Conservation (phyloP, 805 yeast genomes). For the Candida alai region DNA sequence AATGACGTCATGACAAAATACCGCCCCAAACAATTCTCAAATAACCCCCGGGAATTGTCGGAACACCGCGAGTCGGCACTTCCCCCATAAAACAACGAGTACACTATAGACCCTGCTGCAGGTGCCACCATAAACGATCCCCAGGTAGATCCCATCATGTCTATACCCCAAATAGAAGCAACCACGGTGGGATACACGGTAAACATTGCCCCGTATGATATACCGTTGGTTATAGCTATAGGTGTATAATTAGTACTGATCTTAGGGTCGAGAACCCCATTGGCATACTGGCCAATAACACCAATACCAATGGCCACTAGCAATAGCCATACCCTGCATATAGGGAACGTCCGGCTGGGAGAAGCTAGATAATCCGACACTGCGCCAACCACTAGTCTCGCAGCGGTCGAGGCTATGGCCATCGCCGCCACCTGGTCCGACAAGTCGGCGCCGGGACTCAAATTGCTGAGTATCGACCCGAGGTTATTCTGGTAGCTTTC, state of each 20-base stretch:
- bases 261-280: constrained; percentile 11
- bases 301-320: constrained; percentile 25
- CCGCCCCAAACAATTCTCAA: constrained; percentile 17
- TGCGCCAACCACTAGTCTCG: constrained; percentile 66
- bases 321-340: constrained; percentile 34
- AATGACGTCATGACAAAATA: constrained; percentile 26
- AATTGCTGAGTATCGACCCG: constrained; percentile 58
- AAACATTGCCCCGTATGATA: constrained; percentile 77
- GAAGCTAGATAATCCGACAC: constrained; percentile 56
- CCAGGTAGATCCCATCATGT: constrained; percentile 88
- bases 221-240: constrained; percentile 55
- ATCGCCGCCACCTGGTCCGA: constrained; percentile 55
- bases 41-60: neutral
- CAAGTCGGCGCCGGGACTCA: constrained; percentile 16
- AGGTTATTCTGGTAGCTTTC: constrained; percentile 83
- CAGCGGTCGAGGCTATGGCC: constrained; percentile 64
- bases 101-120: constrained; percentile 70
- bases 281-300: constrained; percentile 24
- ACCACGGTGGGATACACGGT: constrained; percentile 84
- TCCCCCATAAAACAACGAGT: constrained; percentile 66
- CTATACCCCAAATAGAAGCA: constrained; percentile 83
- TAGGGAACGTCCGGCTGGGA: constrained; percentile 21
- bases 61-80: constrained; percentile 44
- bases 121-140: constrained; percentile 88
- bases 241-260: constrained; percentile 15